Percentiles rank a stretch among this genome's conserved stretches.
These are phyloP conservation scores for Aspergillus luchuensis DNA, from an alignment of 2,329 filamentous ascomycete species.

Conservation along the genomic window DNA sequence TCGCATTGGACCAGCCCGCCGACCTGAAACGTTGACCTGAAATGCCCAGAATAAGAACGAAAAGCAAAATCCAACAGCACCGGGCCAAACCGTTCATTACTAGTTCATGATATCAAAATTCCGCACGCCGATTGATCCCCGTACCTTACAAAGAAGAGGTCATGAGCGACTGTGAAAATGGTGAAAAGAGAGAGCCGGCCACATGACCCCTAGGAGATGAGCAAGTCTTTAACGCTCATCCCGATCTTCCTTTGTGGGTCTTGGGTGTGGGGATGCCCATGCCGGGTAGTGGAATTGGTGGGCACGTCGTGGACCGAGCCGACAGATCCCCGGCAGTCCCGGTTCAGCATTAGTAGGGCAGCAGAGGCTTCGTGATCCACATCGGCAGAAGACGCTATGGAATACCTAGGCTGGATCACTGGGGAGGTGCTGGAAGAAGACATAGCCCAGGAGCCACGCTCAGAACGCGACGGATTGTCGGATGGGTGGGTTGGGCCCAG, in stretches of 20 bases:
- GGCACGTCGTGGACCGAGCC: slow-evolving; percentile 33
- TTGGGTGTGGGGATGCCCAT: slow-evolving; percentile 2
- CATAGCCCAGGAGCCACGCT: slow-evolving; percentile 27
- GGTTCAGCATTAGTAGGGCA: slow-evolving; percentile 84
- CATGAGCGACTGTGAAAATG: neutral
- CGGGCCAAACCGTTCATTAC: neutral
- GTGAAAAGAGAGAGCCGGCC: neutral
- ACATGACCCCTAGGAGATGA: slow-evolving; percentile 47
- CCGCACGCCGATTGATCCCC: neutral
- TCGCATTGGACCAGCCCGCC: slow-evolving; percentile 1
- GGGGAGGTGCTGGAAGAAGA: slow-evolving; percentile 28
- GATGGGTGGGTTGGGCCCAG: slow-evolving; percentile 31
- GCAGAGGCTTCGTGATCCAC: slow-evolving; percentile 81
- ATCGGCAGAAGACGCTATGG: slow-evolving; percentile 51
- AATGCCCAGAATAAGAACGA: neutral
- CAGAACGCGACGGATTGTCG: slow-evolving; percentile 25
- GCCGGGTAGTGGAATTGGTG: slow-evolving; percentile 8
- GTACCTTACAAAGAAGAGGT: slow-evolving; percentile 7
- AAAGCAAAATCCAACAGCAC: neutral
- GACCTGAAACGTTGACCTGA: neutral
- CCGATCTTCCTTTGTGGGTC: slow-evolving; percentile 44
- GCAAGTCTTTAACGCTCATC: slow-evolving; percentile 59
- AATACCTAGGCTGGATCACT: slow-evolving; percentile 29
- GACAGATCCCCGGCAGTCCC: slow-evolving; percentile 64
- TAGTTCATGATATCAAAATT: neutral